These are phyloP conservation scores for Cadophora sp. DNA, from an alignment of 2,329 filamentous ascomycete genomes.

Conservation along the genomic window DNA sequence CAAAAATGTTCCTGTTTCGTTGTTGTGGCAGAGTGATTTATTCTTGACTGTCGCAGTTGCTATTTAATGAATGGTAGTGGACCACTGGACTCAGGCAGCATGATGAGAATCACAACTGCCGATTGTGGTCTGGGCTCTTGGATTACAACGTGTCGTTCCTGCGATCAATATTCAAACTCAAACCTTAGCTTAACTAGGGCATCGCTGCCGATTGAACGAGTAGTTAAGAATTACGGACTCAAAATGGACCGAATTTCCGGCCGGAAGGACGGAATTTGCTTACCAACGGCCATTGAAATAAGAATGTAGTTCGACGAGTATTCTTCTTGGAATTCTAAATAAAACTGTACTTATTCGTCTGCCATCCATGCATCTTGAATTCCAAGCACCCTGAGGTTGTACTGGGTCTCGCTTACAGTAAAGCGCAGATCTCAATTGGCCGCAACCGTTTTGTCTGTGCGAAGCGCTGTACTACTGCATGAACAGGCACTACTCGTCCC, in stretches of 20 bases:
- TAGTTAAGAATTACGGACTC: background rate
- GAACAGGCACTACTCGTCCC: background rate
- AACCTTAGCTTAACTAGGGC: background rate
- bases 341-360: background rate
- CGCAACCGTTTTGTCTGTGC: slow-evolving; percentile 6
- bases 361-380: background rate
- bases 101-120: background rate
- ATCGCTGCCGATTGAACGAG: background rate
- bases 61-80: no score
- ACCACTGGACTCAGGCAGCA: no score
- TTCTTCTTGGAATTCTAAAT: background rate
- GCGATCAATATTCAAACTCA: background rate
- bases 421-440: background rate
- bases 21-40: no score
- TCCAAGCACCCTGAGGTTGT: background rate
- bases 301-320: no score
- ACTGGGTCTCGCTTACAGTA: background rate
- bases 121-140: background rate
- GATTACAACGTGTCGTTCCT: background rate
- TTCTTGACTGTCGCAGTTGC: no score
- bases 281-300: no score
- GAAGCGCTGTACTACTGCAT: slow-evolving; percentile 9
- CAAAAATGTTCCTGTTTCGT: no score
- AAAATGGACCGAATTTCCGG: background rate
- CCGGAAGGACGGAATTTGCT: no score